Percentiles rank a stretch among this genome's conserved stretches.
Evolutionary conservation across 371 early-diverging fungal species (phyloP).

Genomic region (Funneliformis caledonium): DNA sequence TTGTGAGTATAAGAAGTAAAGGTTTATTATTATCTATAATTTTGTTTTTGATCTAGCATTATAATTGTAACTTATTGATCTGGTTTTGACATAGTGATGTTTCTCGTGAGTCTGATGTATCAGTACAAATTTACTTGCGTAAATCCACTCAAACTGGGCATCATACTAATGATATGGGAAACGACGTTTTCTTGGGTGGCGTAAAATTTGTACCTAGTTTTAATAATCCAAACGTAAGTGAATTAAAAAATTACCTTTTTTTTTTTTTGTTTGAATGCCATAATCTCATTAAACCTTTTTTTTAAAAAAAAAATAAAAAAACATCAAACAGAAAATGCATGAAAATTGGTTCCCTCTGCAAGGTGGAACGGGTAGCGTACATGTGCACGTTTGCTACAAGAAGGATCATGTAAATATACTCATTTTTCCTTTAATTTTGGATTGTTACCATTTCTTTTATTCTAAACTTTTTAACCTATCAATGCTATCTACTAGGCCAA

Average conservation of each 20-base stretch:
- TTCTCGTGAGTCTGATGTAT: conserved; percentile 80
- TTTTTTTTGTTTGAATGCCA: neutral
- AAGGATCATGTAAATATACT: conserved; percentile 58
- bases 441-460: neutral
- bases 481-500: conserved; percentile 48
- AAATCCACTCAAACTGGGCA: conserved; percentile 53
- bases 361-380: conserved; percentile 68
- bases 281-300: neutral
- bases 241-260: neutral
- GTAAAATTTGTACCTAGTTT: conserved; percentile 72
- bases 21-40: neutral
- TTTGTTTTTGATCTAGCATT: conserved; percentile 1
- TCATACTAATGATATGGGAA: conserved; percentile 50
- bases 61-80: neutral
- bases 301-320: neutral
- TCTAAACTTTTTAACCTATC: neutral
- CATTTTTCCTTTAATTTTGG: neutral
- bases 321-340: conserved; percentile 47
- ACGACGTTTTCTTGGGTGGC: conserved; percentile 69
- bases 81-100: conserved; percentile 73
- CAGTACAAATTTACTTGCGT: conserved; percentile 85
- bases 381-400: conserved; percentile 74
- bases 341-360: conserved; percentile 64
- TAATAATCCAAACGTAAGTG: conserved; percentile 52
- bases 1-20: conserved; percentile 69